A percentile compares a stretch with the other conserved stretches of the same genome.
Conservation (phyloP, 1,284 basidiomycete species). For the Somion occarium region DNA sequence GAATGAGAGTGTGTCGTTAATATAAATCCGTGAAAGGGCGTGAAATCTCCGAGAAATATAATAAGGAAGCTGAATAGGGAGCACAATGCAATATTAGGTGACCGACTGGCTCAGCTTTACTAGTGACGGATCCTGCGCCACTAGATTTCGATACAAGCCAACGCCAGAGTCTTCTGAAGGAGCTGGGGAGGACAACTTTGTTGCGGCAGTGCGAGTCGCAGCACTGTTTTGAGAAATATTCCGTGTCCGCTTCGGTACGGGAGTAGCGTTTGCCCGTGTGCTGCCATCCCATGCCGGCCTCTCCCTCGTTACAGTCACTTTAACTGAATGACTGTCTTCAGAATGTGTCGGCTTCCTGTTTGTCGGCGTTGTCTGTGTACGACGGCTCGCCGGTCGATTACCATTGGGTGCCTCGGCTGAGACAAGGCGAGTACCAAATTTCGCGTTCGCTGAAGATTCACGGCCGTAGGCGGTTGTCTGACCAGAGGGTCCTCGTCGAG, state of each 20-base stretch:
- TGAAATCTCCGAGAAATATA: neutral
- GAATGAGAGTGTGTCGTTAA: constrained; percentile 2
- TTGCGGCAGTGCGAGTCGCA: constrained; percentile 32
- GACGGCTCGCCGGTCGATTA: constrained; percentile 58
- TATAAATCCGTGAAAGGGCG: neutral
- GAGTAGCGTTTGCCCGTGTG: constrained; percentile 39
- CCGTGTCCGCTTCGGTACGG: constrained; percentile 48
- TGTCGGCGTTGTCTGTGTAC: constrained; percentile 49
- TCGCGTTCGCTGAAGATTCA: constrained; percentile 80
- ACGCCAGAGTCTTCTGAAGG: constrained; percentile 83
- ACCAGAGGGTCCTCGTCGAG: constrained; percentile 41
- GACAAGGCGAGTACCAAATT: constrained; percentile 74
- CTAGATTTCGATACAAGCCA: constrained; percentile 72
- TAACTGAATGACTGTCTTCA: constrained; percentile 57
- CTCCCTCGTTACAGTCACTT: constrained; percentile 55
- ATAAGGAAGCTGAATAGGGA: constrained; percentile 2
- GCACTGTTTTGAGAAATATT: constrained; percentile 70
- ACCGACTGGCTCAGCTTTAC: constrained; percentile 33
- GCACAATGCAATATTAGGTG: constrained; percentile 16
- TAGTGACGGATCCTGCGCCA: constrained; percentile 67
- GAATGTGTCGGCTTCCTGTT: constrained; percentile 44
- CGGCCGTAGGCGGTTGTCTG: constrained; percentile 57
- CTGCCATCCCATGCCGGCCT: constrained; percentile 64
- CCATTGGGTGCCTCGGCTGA: constrained; percentile 40
- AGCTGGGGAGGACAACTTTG: constrained; percentile 64